Evolutionary conservation across 1,284 basidiomycete species (phyloP).

Genomic region (Boletus austroedulis): DNA sequence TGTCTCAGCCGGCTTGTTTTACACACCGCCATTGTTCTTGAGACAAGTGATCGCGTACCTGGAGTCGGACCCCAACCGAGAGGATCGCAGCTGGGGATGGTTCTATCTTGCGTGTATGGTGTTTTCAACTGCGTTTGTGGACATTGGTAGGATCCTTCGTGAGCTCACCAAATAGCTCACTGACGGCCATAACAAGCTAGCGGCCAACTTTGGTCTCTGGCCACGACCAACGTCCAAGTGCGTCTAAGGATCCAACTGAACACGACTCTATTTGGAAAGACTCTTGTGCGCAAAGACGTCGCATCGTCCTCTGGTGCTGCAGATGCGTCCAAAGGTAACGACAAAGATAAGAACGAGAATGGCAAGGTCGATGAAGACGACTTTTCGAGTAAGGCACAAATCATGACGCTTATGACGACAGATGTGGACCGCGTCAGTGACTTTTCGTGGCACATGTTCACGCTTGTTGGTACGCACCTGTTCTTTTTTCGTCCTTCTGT

Average conservation of each 20-base stretch:
- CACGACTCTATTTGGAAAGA: constrained; percentile 84
- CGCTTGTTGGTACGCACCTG: constrained; percentile 50
- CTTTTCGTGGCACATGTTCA: constrained; percentile 77
- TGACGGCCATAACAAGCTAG: constrained; percentile 27
- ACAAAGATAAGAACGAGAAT: constrained; percentile 34
- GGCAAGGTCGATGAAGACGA: constrained; percentile 60
- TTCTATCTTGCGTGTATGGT: constrained; percentile 72
- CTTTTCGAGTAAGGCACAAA: constrained; percentile 87
- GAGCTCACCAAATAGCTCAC: neutral
- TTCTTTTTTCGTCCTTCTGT: constrained; percentile 8
- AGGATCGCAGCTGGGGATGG: constrained; percentile 68
- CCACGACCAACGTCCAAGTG: constrained; percentile 70
- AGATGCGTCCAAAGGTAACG: constrained; percentile 23
- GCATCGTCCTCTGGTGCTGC: constrained; percentile 54
- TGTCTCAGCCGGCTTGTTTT: constrained; percentile 68
- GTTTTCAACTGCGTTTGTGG: constrained; percentile 56
- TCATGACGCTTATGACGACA: constrained; percentile 63
- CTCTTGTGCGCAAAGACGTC: constrained; percentile 83
- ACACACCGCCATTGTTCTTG: constrained; percentile 76
- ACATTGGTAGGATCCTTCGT: constrained; percentile 47
- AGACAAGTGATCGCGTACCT: constrained; percentile 70
- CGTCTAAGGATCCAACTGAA: constrained; percentile 82
- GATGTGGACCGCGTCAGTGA: constrained; percentile 89
- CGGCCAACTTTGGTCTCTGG: constrained; percentile 67
- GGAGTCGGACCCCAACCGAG: constrained; percentile 56